Base-by-base conservation (phyloP, 805 yeast genomes). In the Teunomyces tritomae region DNA sequence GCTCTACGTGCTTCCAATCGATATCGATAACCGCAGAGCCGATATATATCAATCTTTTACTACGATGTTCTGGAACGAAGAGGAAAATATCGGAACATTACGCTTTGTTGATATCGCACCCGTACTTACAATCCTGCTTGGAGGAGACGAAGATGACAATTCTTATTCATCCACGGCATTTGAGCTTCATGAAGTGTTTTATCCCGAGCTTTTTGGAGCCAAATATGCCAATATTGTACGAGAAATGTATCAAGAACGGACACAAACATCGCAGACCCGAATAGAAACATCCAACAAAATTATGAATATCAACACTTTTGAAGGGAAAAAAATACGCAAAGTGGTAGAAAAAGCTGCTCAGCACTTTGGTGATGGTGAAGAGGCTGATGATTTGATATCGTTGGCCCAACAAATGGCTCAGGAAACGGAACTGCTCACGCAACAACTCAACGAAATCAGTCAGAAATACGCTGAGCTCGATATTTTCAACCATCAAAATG, bases 11-110 rank as follows among this genome's bases (percentile, higher is more conserved):
- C 54, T 73, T 30, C 68, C 69, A 24, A 58, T 73, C 13, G 76
- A 73, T 28, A 28, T 48, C 8, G 75, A 70, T 9, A 42, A 54
- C 6, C 52, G 71, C 29, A 46, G 53, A 11, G 13, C 52, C 2
- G 58, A 58, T 17, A 54, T 73, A n/a, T 64, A 66, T 43, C 65
- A 61, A 30, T 51, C 72, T 1, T 59, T 73, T 45, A 63, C 68
- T 49, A 64, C 61, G 40, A 55, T 71, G 48, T 68, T 73, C 46
- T 72, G 77, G 76, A 63, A 58, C 27, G 61, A 57, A 34, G 63
- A 63, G 27, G 68, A 63, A 24, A 50, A 49, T 33, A 43, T 68
- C 5, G 71, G 72, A 4, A 53, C 48, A 28, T 59, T 70, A 30
- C 53, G 62, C 39, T 65, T 68, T 39, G 53, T 52, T 14, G 44